Evolutionary conservation across 768 basidiomycete genomes (phyloP), one percentile per base, ranked within the genome.

Genomic region (Pholiota microspora): DNA sequence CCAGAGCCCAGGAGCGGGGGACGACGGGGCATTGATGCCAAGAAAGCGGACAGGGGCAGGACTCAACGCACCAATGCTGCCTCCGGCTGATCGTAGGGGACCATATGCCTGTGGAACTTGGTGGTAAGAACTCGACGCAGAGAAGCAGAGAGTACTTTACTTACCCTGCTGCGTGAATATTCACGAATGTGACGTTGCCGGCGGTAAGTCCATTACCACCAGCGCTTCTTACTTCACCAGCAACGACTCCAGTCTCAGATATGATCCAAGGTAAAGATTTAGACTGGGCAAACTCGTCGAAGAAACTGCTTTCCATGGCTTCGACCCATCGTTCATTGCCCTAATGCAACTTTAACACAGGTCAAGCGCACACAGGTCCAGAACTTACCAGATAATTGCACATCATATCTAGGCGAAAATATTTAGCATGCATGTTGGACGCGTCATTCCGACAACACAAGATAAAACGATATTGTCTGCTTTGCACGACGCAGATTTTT

Each of bases 31-130:
- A 47, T 49, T 23, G n/a, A 36, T 48, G 47, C 34, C 49, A 31
- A 45, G 49, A 27, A 24, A 24, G 36, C 16, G 31, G 28, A 51
- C 24, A 42, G 29, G 25, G n/a, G 21, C 25, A 15, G 25, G 42
- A 44, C 8, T 2, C 18, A 24, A 64, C 85, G 46, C 62, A 88
- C 92, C 66, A 93, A 72, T 42, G 93, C 84, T 35, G 86, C 94
- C 63, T 91, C 89, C 1, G 94, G 89, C 65, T 95, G 92, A 70
- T 98, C 92, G 64, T 79, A 86, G 4, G 94, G 93, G 7, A 92
- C 92, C 92, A 94, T 89, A 67, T 93, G 91, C 31, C 90, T 91
- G 61, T 5, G 55, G 57, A 58, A 51, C 9, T 46, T 12, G 16
- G 32, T 24, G 32, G 35, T 15, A 25, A 31, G 12, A 35, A 50